Evolutionary conservation across 2,329 filamentous ascomycete genomes (phyloP), one percentile per base, ranked within the genome.

Genomic region (Diaporthe vexans): DNA sequence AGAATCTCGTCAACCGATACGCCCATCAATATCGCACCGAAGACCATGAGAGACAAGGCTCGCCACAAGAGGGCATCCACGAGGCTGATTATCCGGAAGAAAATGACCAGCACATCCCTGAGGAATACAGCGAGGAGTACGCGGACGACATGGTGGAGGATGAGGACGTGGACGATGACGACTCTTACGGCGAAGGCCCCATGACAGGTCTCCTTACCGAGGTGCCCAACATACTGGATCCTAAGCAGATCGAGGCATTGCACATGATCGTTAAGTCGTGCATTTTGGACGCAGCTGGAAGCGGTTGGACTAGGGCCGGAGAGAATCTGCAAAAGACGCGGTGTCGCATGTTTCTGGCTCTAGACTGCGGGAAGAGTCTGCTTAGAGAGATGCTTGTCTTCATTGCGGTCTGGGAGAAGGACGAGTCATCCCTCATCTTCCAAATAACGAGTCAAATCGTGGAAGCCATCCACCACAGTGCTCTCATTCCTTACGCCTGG

Each of bases 241-340:
- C 96, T 0, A 95, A 95, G 73, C 96, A 98, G 83, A 98, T 98
- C 71, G 96, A 98, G 83, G 95, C 97, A 8, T 86, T 98, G 71
- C 96, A 97, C 72, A 98, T 98, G 95, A 97, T 98, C 75, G 93
- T 98, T 79, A 98, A 98, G 86, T 95, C 94, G 19, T 97, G 95
- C 76, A 97, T 98, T 71, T 91, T 98, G 29, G 94, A 97, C 79
- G 92, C 91, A n/a, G 88, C 91, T 74, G 94, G 94, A 75, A 93
- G 93, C 77, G 91, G 92, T 0, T 85, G 91, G 10, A 93, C 92
- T 58, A 83, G 86, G 13, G 89, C 89, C 17, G 93, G 92, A 24
- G 94, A 95, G 80, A 97, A 96, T 80, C 92, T 98, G 84, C 95
- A 98, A 82, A 94, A 95, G 76, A 94, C 96, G 1, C 89, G 96